These are phyloP conservation scores for Scedosporium boydii DNA, from an alignment of 2,329 filamentous ascomycete genomes.

Conservation along the genomic window DNA sequence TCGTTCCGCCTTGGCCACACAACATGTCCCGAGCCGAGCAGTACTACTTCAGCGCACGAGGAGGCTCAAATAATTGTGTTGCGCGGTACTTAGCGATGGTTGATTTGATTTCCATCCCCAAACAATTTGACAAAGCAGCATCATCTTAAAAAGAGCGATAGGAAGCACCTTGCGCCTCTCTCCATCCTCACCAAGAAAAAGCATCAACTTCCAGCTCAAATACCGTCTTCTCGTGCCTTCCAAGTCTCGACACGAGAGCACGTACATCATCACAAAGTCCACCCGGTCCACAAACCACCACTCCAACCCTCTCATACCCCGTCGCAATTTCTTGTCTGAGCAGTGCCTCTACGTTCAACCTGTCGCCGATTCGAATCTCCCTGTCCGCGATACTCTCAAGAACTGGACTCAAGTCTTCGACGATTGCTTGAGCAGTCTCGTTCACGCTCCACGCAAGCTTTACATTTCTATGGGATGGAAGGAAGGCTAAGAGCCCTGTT, in stretches of 20 bases:
- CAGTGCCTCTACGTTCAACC: conserved; percentile 21
- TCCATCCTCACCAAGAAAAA: conserved; percentile 15
- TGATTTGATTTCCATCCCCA: no score
- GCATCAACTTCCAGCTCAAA: conserved; percentile 20
- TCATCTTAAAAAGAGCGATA: no score
- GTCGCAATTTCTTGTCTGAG: conserved; percentile 19
- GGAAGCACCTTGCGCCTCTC: no score
- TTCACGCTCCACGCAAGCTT: conserved; percentile 28
- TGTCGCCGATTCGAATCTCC: conserved; percentile 22
- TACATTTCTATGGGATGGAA: conserved; percentile 21
- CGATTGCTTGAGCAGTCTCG: conserved; percentile 15
- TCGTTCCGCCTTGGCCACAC: no score
- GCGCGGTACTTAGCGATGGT: no score
- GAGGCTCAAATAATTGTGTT: no score
- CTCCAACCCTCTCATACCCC: conserved; percentile 21
- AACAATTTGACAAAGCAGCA: no score
- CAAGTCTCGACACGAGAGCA: conserved; percentile 15
- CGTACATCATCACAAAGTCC: conserved; percentile 30
- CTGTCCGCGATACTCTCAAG: conserved; percentile 20
- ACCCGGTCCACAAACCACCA: conserved; percentile 31
- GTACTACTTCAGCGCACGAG: no score
- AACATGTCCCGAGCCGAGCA: no score
- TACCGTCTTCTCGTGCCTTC: conserved; percentile 8
- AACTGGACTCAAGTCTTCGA: conserved; percentile 18
- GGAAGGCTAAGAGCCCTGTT: conserved; percentile 28